Base-by-base conservation (phyloP, 495 filamentous ascomycete genomes). In the Bathelium albidoporum region DNA sequence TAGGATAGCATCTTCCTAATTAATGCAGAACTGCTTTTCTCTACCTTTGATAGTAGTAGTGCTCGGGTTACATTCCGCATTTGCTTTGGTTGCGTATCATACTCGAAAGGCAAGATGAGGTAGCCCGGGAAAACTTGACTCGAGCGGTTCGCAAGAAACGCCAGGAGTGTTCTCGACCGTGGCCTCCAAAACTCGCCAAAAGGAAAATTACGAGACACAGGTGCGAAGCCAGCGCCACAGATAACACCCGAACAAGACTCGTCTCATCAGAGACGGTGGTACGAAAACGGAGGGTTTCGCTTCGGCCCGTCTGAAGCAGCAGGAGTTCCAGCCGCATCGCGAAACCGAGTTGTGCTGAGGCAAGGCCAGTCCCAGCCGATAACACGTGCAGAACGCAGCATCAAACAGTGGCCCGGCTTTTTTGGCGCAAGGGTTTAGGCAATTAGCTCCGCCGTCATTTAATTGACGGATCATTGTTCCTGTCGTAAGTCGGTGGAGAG, bases 181-280 rank as follows among this genome's bases (percentile, higher is more conserved):
- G 29, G 24, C 49, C 20, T 24, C 9, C 16, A 32, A 55, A 55
- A 26, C 49, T 55, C 49, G 49, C 20, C 49, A 55, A 55, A 55
- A 4, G 49, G 7, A 55, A 5, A 39, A 55, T 55, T 55, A n/a
- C 24, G 49, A 55, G 49, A 55, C 49, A 20, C 22, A 55, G 24
- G 49, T 55, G 2, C 29, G 49, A 55, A 55, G 49, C 49, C 29
- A 55, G 29, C 49, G 49, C 49, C 24, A 55, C 49, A 55, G 22
- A 29, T 29, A 55, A 55, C 29, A 55, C 49, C 49, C 49, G 49
- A 55, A 55, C 49, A 29, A 55, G 49, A 55, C 49, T 55, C 49
- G 49, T 55, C 24, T 55, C 49, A 55, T 55, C 49, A 10, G 10
- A 24, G 49, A 29, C 24, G 5, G 26, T 26, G 9, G 24, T 55